Conservation (phyloP, 2,329 filamentous ascomycete species). For the Clarireedia homoeocarpa region DNA sequence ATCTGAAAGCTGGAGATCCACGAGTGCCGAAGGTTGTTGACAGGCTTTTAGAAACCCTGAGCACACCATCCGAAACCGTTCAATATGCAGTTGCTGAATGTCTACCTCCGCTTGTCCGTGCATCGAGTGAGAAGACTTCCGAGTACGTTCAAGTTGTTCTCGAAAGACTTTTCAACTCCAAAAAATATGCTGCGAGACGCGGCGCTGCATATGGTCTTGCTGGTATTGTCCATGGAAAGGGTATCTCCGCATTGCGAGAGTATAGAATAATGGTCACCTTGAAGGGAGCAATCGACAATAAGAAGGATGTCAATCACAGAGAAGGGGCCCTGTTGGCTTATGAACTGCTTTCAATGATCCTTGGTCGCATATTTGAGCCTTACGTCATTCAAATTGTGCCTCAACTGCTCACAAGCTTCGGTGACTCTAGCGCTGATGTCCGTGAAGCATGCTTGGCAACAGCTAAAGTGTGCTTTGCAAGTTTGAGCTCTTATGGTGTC, state of each 20-base stretch:
- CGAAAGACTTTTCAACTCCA: constrained; percentile 74
- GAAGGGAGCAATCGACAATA: constrained; percentile 81
- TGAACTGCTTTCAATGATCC: constrained; percentile 78
- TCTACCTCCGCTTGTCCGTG: constrained; percentile 79
- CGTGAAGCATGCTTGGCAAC: constrained; percentile 88
- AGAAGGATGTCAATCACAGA: constrained; percentile 82
- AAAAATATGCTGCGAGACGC: constrained; percentile 86
- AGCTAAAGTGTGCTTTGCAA: constrained; percentile 89
- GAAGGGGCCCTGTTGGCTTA: constrained; percentile 86
- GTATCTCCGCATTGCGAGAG: constrained; percentile 73
- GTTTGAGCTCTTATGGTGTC: constrained; percentile 89
- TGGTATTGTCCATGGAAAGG: constrained; percentile 82
- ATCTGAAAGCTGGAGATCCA: constrained; percentile 75
- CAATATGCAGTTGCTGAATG: constrained; percentile 96
- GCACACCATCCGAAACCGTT: constrained; percentile 91
- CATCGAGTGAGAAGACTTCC: constrained; percentile 67
- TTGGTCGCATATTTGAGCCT: constrained; percentile 87
- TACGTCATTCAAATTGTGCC: constrained; percentile 95
- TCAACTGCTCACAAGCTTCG: constrained; percentile 80
- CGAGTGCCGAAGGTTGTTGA: constrained; percentile 86
- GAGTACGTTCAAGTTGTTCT: constrained; percentile 76
- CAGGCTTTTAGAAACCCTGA: constrained; percentile 76
- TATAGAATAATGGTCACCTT: constrained; percentile 79
- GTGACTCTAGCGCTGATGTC: constrained; percentile 80
- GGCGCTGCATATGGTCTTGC: constrained; percentile 93